These are phyloP conservation scores for Linum trigynum DNA, from an alignment of 345 rosid genomes.

Conservation along the genomic window DNA sequence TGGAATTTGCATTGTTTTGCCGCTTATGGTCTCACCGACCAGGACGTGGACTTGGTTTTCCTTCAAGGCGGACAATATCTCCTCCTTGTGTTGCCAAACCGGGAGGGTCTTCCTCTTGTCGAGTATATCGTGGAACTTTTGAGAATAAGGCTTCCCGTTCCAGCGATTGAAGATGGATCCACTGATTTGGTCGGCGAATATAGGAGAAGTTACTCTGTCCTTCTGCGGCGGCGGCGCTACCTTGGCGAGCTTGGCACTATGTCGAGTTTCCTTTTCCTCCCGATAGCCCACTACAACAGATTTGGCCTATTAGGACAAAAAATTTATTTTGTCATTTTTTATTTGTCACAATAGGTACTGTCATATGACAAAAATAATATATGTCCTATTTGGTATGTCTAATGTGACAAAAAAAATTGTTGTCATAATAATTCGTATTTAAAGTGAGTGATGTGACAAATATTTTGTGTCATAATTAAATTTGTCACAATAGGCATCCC, in stretches of 20 bases:
- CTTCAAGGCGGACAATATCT: constrained; percentile 51
- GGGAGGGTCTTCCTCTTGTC: constrained; percentile 80
- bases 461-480: no score
- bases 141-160: constrained; percentile 74
- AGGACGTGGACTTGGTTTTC: constrained; percentile 56
- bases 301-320: no score
- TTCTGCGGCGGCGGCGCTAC: no score
- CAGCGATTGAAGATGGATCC: constrained; percentile 42
- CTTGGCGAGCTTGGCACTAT: constrained; percentile 45
- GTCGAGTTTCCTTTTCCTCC: constrained; percentile 87
- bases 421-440: no score
- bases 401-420: no score
- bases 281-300: no score
- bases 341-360: no score
- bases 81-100: constrained; percentile 91
- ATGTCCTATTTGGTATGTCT: no score
- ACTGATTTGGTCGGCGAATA: constrained; percentile 16
- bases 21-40: constrained; percentile 90
- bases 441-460: no score
- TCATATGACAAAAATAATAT: no score
- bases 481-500: no score
- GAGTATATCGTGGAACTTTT: constrained; percentile 59
- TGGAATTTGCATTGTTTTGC: constrained; percentile 27
- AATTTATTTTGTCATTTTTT: no score
- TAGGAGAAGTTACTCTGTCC: constrained; percentile 13